phyloP scores from a whole-genome alignment of 768 basidiomycete species.

The Rhizopogon roseolus region DNA sequence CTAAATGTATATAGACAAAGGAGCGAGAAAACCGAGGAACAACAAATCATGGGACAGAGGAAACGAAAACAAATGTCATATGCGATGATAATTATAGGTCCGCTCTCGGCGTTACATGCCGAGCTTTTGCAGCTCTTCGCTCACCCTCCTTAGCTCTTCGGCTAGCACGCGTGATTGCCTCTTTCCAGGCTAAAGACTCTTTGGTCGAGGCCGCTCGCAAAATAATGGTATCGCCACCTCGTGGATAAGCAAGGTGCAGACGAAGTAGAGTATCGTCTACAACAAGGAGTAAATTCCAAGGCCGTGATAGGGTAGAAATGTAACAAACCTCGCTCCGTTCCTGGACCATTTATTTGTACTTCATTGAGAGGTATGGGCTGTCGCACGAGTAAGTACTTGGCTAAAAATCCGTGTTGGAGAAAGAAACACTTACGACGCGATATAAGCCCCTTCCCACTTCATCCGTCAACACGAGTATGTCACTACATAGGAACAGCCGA shows the following conservation, averaged over 20 bases:
- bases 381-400: background rate
- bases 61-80: background rate
- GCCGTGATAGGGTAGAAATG: background rate
- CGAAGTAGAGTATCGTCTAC: slow-evolving; percentile 69
- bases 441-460: slow-evolving; percentile 66
- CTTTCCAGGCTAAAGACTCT: slow-evolving; percentile 54
- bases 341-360: slow-evolving; percentile 52
- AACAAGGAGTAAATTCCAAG: background rate
- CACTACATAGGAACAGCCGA: slow-evolving; percentile 78
- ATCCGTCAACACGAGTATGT: slow-evolving; percentile 84
- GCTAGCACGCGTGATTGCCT: slow-evolving; percentile 28
- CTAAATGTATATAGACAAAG: too few relatives aligned
- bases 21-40: too few relatives aligned
- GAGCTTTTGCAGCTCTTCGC: background rate
- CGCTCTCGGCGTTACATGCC: background rate
- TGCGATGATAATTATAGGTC: background rate
- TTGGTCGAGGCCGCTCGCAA: slow-evolving; percentile 53
- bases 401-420: background rate
- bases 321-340: slow-evolving; percentile 42
- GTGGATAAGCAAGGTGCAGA: slow-evolving; percentile 60
- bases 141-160: slow-evolving; percentile 11
- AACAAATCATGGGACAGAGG: too few relatives aligned
- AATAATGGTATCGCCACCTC: slow-evolving; percentile 67
- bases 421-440: slow-evolving; percentile 59
- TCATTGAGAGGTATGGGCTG: slow-evolving; percentile 77